Evolutionary conservation across 2,329 filamentous ascomycete genomes (phyloP).

Genomic region (Claviceps monticola): DNA sequence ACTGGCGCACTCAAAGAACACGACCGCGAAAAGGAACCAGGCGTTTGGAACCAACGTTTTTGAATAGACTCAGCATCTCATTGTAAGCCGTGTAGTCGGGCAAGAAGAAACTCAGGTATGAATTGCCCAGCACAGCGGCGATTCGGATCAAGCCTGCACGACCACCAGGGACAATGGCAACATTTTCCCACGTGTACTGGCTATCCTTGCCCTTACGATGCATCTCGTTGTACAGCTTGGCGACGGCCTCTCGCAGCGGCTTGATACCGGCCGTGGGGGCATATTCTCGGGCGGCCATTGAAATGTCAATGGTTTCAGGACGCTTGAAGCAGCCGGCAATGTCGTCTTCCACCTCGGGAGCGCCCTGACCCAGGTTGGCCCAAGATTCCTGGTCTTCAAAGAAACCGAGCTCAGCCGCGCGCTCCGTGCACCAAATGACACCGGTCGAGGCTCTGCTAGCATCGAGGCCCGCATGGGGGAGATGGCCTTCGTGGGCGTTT

Average conservation of each 20-base stretch:
- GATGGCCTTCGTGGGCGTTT: slow-evolving; percentile 78
- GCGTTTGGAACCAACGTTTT: slow-evolving; percentile 44
- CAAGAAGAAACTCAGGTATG: slow-evolving; percentile 87
- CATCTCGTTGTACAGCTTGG: slow-evolving; percentile 83
- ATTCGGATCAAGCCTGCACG: slow-evolving; percentile 88
- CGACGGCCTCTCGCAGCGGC: slow-evolving; percentile 76
- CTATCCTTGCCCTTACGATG: slow-evolving; percentile 77
- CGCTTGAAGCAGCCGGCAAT: slow-evolving; percentile 81
- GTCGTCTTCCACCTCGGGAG: slow-evolving; percentile 85
- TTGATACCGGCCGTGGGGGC: slow-evolving; percentile 90
- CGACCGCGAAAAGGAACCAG: background rate
- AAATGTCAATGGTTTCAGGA: slow-evolving; percentile 65
- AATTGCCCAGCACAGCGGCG: slow-evolving; percentile 83
- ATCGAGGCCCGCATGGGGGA: slow-evolving; percentile 82
- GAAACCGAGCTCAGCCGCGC: slow-evolving; percentile 80
- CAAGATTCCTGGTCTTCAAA: slow-evolving; percentile 66
- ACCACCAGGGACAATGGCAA: slow-evolving; percentile 88
- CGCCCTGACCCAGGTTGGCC: slow-evolving; percentile 91
- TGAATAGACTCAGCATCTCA: slow-evolving; percentile 91
- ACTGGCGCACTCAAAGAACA: background rate
- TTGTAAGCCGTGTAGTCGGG: slow-evolving; percentile 96
- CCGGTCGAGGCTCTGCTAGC: slow-evolving; percentile 79
- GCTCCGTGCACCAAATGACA: slow-evolving; percentile 85
- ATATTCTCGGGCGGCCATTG: slow-evolving; percentile 71
- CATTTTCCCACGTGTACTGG: slow-evolving; percentile 95